phyloP scores from a whole-genome alignment of 2,329 filamentous ascomycete species.

The Beauveria varroae region DNA sequence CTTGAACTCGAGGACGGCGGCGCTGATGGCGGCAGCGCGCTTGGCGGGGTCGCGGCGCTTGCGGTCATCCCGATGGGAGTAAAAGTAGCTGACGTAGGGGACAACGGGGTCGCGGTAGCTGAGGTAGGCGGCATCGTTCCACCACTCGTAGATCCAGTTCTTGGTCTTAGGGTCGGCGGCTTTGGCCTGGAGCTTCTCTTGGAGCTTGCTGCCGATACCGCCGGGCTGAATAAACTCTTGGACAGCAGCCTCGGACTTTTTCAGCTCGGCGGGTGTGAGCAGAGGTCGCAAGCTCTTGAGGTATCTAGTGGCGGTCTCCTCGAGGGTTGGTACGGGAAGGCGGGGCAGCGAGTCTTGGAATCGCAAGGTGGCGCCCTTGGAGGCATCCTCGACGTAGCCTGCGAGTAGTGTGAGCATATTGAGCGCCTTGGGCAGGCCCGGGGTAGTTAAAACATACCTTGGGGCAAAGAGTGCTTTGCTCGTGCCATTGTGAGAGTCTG shows the following conservation, averaged over 20 bases:
- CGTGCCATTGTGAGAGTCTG: constrained; percentile 42
- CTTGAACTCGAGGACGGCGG: constrained; percentile 87
- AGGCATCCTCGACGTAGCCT: constrained; percentile 75
- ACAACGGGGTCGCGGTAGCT: constrained; percentile 91
- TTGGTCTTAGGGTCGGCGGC: constrained; percentile 72
- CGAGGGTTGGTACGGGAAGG: constrained; percentile 72
- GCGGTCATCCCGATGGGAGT: constrained; percentile 93
- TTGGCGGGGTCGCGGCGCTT: constrained; percentile 80
- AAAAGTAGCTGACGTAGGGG: constrained; percentile 98
- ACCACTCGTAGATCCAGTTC: constrained; percentile 98
- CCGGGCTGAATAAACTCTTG: constrained; percentile 84
- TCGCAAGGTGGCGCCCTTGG: constrained; percentile 73
- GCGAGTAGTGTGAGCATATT: background rate
- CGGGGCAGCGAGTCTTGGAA: constrained; percentile 80
- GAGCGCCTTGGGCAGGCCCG: too few species aligned
- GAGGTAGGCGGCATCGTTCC: constrained; percentile 93
- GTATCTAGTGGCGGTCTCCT: constrained; percentile 75
- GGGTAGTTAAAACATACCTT: constrained; percentile 29
- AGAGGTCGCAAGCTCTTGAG: constrained; percentile 73
- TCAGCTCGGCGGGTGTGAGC: constrained; percentile 60
- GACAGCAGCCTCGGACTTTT: constrained; percentile 72
- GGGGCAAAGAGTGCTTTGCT: constrained; percentile 50
- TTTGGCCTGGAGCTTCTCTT: constrained; percentile 76
- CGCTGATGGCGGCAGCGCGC: constrained; percentile 84
- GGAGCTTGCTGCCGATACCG: constrained; percentile 72